Conservation (phyloP, 208 protist genomes). For the Naegleria gruberi region DNA sequence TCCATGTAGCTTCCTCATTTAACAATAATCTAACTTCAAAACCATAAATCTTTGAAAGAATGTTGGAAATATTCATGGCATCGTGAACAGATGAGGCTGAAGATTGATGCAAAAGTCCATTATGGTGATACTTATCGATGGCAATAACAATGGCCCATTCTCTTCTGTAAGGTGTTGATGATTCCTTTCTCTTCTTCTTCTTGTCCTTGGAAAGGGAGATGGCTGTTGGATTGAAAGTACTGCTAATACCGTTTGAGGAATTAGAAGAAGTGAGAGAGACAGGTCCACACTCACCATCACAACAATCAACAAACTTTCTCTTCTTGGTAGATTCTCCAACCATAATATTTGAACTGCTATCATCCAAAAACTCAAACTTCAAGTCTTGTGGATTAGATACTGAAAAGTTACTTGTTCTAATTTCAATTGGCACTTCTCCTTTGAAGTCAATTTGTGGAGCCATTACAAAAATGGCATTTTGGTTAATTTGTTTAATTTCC, state of each 20-base stretch:
- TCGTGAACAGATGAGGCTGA: not conserved
- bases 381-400: not conserved
- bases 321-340: not conserved
- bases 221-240: not conserved
- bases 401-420: not conserved
- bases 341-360: not conserved
- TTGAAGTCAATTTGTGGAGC: not conserved
- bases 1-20: not conserved
- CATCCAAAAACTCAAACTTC: not conserved
- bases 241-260: not conserved
- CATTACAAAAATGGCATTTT: not conserved
- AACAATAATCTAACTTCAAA: not conserved
- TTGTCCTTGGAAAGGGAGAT: not conserved
- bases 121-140: not conserved
- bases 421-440: not conserved
- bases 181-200: not conserved
- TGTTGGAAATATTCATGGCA: not conserved
- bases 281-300: not conserved
- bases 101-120: not conserved
- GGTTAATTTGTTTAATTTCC: constrained; percentile 11
- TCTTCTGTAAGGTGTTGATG: not conserved
- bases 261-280: not conserved
- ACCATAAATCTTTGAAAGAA: not conserved
- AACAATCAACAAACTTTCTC: not conserved
- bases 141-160: constrained; percentile 19